These are phyloP conservation scores for Plantago rigida DNA, from an alignment of 305 asterid species.

Conservation along the genomic window DNA sequence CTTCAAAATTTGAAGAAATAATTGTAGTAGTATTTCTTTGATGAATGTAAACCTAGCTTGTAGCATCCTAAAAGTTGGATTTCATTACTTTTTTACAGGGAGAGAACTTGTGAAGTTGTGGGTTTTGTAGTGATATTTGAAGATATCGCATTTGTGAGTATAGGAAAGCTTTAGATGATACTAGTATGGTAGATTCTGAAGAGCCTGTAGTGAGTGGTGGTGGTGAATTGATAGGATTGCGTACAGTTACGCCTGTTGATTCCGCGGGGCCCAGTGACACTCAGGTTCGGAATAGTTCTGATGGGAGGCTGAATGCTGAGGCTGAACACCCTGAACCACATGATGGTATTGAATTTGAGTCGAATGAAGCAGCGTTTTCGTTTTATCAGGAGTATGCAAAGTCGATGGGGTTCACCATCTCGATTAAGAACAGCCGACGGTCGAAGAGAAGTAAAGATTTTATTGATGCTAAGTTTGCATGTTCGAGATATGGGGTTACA, in stretches of 20 bases:
- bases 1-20: no score
- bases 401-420: slow-evolving; percentile 95
- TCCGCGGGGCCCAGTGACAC: slow-evolving; percentile 37
- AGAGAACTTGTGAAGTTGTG: no score
- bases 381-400: slow-evolving; percentile 92
- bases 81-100: no score
- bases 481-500: slow-evolving; percentile 83
- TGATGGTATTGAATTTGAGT: slow-evolving; percentile 76
- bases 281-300: slow-evolving; percentile 31
- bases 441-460: slow-evolving; percentile 90
- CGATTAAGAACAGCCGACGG: slow-evolving; percentile 88
- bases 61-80: no score
- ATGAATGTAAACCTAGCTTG: no score
- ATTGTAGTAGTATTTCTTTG: no score
- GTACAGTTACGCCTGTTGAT: slow-evolving; percentile 39
- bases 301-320: slow-evolving; percentile 38
- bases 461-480: slow-evolving; percentile 88
- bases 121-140: no score
- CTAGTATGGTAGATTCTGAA: slow-evolving; percentile 47
- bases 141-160: background rate
- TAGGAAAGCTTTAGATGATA: slow-evolving; percentile 24
- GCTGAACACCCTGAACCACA: slow-evolving; percentile 54
- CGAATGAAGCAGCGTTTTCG: slow-evolving; percentile 76
- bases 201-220: slow-evolving; percentile 38
- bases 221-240: slow-evolving; percentile 28